Base-by-base conservation (phyloP, 2,329 filamentous ascomycete species). In the Aspergillus novofumigatus region DNA sequence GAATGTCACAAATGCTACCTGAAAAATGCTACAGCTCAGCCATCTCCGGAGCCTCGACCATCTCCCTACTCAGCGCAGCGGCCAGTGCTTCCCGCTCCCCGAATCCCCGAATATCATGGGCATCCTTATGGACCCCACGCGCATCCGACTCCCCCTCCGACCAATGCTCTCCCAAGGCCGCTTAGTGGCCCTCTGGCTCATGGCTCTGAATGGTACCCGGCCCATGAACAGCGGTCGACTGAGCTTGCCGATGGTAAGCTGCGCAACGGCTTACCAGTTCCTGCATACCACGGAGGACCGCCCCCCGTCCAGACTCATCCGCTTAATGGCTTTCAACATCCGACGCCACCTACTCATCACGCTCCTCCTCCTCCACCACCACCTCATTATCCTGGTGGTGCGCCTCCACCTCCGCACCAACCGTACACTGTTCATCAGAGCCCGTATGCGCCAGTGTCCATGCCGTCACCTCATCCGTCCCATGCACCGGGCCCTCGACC, bases 1-100 rank as follows among this genome's bases (percentile, higher is more conserved):
- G 87, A 91, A 72, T 92, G 89, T 66, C 89, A 92, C 74, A 89
- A 90, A 71, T 92, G 89, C 60, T 80, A 83, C 64, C 69, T 78
- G 62, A 81, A 75, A 29, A 81, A 81, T 56, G 61, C 64, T 20
- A 62, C 69, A 3, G 60, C 70, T 10, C 65, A 67, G 52, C 66
- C 69, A 28, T 67, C 67, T 35, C 66, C 72, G 1, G 74, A 75
- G 56, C 67, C 68, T 41, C 68, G 69, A 21, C 69, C 69, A 25
- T 72, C 72, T 38, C 69, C 71, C 9, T 74, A 74, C 58, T 53
- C 65, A n/a, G 60, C 65, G 21, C 68, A 69, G 49, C 71, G 71
- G 29, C 64, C 72, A n/a, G 68, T 73, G 52, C 58, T 75, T 9
- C 67, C 73, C 38, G 64, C 71, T 25, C 66, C 67, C 21, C 69